A percentile compares a stretch with the other conserved stretches of the same genome.
phyloP scores from a whole-genome alignment of 2,329 filamentous ascomycete genomes.

The Nemania diffusa region DNA sequence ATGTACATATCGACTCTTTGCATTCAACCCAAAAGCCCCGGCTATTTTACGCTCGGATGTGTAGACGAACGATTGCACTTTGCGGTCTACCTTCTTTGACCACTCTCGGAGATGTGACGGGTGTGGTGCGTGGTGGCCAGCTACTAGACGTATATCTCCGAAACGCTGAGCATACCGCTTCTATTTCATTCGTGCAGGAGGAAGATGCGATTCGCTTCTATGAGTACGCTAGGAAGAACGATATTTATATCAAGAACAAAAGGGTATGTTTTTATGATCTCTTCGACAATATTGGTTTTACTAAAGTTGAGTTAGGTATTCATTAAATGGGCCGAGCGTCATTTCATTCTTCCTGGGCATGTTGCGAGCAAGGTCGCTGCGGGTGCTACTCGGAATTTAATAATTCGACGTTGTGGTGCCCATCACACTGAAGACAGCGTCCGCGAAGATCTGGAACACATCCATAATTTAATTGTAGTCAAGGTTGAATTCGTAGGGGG shows the following conservation, averaged over 20 bases:
- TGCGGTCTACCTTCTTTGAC: constrained; percentile 69
- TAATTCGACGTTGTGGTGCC: constrained; percentile 69
- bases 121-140: constrained; percentile 74
- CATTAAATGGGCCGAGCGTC: constrained; percentile 75
- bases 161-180: constrained; percentile 66
- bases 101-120: constrained; percentile 73
- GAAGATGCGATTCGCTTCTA: constrained; percentile 72
- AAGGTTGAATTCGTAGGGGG: constrained; percentile 67
- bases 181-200: constrained; percentile 75
- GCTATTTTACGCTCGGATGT: constrained; percentile 51
- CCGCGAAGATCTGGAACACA: constrained; percentile 81
- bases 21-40: constrained; percentile 27
- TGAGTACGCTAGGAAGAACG: constrained; percentile 70
- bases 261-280: constrained; percentile 61
- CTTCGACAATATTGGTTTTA: neutral
- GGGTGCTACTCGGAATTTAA: constrained; percentile 78
- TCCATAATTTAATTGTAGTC: constrained; percentile 80
- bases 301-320: constrained; percentile 64
- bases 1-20: constrained; percentile 30
- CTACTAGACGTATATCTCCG: constrained; percentile 76
- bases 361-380: constrained; percentile 70
- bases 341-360: constrained; percentile 72
- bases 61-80: constrained; percentile 69
- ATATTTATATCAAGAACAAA: constrained; percentile 75
- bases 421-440: constrained; percentile 72